These are phyloP conservation scores for Arthrobotrys iridis DNA, from an alignment of 2,329 filamentous ascomycete species.

Conservation along the genomic window DNA sequence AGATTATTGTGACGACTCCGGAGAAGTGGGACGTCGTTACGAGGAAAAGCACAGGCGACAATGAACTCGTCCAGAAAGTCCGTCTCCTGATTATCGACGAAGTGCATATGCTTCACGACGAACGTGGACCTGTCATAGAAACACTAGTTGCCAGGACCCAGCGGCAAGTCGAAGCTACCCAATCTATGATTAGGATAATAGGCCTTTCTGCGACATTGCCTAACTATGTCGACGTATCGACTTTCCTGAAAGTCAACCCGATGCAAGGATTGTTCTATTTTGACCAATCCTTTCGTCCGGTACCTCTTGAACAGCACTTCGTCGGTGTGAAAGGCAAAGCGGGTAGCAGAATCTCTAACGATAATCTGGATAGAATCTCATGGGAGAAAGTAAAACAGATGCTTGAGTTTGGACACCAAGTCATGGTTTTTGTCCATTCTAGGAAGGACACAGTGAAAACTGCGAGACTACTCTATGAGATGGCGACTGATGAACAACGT, in stretches of 20 bases:
- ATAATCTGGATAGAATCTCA: slow-evolving; percentile 85
- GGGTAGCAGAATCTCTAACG: slow-evolving; percentile 79
- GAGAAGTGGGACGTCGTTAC: slow-evolving; percentile 99
- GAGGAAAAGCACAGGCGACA: slow-evolving; percentile 94
- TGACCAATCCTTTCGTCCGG: slow-evolving; percentile 92
- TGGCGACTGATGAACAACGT: slow-evolving; percentile 82
- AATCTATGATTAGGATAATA: slow-evolving; percentile 94
- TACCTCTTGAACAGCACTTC: slow-evolving; percentile 96
- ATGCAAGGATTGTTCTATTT: slow-evolving; percentile 96
- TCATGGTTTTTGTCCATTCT: slow-evolving; percentile 99
- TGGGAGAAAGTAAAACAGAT: slow-evolving; percentile 97
- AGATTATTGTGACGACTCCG: slow-evolving; percentile 97
- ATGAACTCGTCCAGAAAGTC: slow-evolving; percentile 96
- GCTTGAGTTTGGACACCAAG: slow-evolving; percentile 89
- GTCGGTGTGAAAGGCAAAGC: slow-evolving; percentile 94
- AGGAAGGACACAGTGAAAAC: slow-evolving; percentile 91
- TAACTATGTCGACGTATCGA: slow-evolving; percentile 95
- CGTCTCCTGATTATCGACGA: slow-evolving; percentile 96
- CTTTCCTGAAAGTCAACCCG: slow-evolving; percentile 95
- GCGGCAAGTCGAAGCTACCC: slow-evolving; percentile 95
- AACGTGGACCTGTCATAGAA: slow-evolving; percentile 93
- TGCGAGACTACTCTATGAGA: slow-evolving; percentile 83
- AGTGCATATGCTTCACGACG: slow-evolving; percentile 99
- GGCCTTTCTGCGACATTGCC: slow-evolving; percentile 94
- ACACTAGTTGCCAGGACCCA: slow-evolving; percentile 94